These are phyloP conservation scores for Globisporangium alternatum DNA, from an alignment of 352 stramenopile species.

Conservation along the genomic window DNA sequence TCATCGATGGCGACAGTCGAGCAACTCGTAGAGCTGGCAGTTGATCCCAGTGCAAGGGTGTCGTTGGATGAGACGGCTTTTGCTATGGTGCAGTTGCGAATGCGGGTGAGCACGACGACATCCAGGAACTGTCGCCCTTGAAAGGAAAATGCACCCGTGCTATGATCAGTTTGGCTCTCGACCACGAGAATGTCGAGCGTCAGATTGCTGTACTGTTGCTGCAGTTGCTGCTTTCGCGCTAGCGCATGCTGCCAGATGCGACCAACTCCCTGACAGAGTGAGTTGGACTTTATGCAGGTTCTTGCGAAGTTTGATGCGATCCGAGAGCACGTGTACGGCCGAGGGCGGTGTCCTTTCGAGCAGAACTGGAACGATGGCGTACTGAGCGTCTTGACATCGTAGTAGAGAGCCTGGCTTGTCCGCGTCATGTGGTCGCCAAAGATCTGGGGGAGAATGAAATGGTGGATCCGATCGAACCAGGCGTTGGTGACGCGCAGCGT, in stretches of 20 bases:
- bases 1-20: constrained; percentile 16
- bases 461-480: constrained; percentile 20
- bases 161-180: constrained; percentile 22
- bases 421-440: constrained; percentile 13
- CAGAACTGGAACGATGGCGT: constrained; percentile 6
- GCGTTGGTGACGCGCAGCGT: constrained; percentile 10
- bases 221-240: background rate
- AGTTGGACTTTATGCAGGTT: constrained; percentile 5
- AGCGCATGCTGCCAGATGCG: constrained; percentile 17
- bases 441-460: constrained; percentile 24
- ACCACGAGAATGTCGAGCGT: constrained; percentile 21
- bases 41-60: background rate
- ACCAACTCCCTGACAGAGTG: constrained; percentile 4
- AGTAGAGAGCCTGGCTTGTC: constrained; percentile 19
- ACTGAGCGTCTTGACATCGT: background rate
- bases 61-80: background rate
- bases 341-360: background rate
- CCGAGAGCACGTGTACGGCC: constrained; percentile 7
- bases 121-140: constrained; percentile 20
- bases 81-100: constrained; percentile 5
- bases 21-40: constrained; percentile 8
- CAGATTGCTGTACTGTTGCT: constrained; percentile 10
- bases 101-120: constrained; percentile 15
- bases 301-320: constrained; percentile 6
- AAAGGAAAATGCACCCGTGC: constrained; percentile 11